Evolutionary conservation across 1,284 basidiomycete species (phyloP).

Genomic region (Psilocybe mexicana): DNA sequence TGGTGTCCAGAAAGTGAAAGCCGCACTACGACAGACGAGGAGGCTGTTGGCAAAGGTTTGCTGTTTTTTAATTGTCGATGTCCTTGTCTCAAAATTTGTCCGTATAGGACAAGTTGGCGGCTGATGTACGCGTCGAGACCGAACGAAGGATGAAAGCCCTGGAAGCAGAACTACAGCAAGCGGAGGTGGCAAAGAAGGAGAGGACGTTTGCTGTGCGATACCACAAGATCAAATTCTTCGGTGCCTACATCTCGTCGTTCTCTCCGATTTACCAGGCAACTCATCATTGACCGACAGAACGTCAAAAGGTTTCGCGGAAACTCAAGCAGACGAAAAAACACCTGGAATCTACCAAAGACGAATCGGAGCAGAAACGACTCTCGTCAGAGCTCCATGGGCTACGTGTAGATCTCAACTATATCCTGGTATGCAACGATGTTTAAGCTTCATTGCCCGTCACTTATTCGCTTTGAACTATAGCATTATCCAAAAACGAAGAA

Average conservation of each 20-base stretch:
- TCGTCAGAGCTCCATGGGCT: slow-evolving; percentile 56
- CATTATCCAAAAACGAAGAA: slow-evolving; percentile 81
- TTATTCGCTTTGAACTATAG: slow-evolving; percentile 35
- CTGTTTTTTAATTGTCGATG: background rate
- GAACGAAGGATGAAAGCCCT: slow-evolving; percentile 76
- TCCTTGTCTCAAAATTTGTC: background rate
- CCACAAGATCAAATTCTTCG: slow-evolving; percentile 89
- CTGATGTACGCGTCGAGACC: slow-evolving; percentile 75
- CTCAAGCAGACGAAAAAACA: slow-evolving; percentile 63
- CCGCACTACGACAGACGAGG: slow-evolving; percentile 75
- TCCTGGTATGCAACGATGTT: slow-evolving; percentile 53
- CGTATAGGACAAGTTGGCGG: slow-evolving; percentile 71
- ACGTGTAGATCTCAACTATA: slow-evolving; percentile 83
- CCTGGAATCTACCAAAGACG: slow-evolving; percentile 37
- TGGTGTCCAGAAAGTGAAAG: slow-evolving; percentile 80
- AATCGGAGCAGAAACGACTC: slow-evolving; percentile 41
- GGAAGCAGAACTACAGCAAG: slow-evolving; percentile 69
- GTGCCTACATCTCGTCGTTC: slow-evolving; percentile 41
- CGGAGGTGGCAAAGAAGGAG: slow-evolving; percentile 73
- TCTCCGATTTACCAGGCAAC: background rate
- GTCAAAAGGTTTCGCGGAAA: slow-evolving; percentile 77
- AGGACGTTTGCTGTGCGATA: slow-evolving; percentile 72
- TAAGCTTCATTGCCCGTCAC: background rate
- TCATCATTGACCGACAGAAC: slow-evolving; percentile 51
- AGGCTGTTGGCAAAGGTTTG: slow-evolving; percentile 75